Evolutionary conservation across 805 yeast species (phyloP).

Genomic region (Cyberlindnera veronae): DNA sequence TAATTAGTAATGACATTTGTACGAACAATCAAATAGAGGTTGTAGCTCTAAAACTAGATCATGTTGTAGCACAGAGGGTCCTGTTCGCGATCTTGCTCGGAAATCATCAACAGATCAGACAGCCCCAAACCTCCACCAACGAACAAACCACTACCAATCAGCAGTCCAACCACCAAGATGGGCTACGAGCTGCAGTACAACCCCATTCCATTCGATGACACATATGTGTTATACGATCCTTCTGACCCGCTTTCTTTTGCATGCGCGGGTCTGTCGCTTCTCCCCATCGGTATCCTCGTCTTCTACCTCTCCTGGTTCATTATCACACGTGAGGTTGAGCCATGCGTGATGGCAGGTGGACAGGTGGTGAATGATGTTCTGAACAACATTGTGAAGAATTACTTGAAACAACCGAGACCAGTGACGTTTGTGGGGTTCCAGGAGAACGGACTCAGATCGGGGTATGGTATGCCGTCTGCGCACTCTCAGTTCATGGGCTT

Average conservation of each 20-base stretch:
- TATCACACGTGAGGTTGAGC: constrained; percentile 78
- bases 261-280: constrained; percentile 69
- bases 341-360: constrained; percentile 79
- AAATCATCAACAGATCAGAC: no score
- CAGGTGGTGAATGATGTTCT: constrained; percentile 74
- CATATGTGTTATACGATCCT: constrained; percentile 78
- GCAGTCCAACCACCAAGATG: not conserved
- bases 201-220: constrained; percentile 73
- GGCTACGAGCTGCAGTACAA: constrained; percentile 8
- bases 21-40: no score
- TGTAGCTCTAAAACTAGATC: no score
- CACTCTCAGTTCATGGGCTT: constrained; percentile 96
- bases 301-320: constrained; percentile 84
- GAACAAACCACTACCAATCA: no score
- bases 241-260: constrained; percentile 54
- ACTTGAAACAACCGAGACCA: constrained; percentile 76
- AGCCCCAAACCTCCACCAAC: no score
- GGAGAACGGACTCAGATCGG: constrained; percentile 43
- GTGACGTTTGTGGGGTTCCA: constrained; percentile 34
- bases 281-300: constrained; percentile 75
- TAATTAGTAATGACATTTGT: constrained; percentile 2
- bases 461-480: constrained; percentile 96
- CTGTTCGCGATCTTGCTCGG: no score
- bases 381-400: constrained; percentile 63
- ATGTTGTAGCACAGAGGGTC: no score